Evolutionary conservation across 2,329 filamentous ascomycete genomes (phyloP), one percentile per base, ranked within the genome.

Genomic region (Didymella lethalis): DNA sequence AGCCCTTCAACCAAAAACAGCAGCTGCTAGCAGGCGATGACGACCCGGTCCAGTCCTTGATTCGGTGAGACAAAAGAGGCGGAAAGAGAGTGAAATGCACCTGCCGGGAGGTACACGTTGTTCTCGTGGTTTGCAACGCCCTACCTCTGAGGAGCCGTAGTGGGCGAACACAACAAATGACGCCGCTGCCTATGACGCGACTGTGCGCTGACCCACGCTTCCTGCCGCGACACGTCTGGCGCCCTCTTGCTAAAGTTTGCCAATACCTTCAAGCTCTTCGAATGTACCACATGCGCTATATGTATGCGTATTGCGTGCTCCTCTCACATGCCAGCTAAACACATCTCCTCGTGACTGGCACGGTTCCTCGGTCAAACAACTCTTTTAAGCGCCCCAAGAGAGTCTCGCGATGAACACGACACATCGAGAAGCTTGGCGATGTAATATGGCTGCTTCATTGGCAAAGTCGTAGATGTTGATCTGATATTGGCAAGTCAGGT

Each of bases 231-330:
- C n/a, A 16, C 41, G 12, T n/a, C 18, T 34, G 16, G 28, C 29
- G 29, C 49, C 40, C 45, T 46, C 52, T 48, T 55, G 20, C 36
- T 48, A 49, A 55, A 45, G 46, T 29, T 43, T 29, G 29, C 20
- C 25, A 44, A 29, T 55, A 12, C 36, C 23, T 49, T 48, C 52
- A 38, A n/a, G 8, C 20, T 23, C 23, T 36, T 25, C 10, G 52
- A 20, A 20, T 11, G 2, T 29, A 11, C 7, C n/a, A 14, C 8
- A n/a, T 7, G 16, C 38, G 23, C 18, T 20, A 12, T 20, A 34
- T 12, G 14, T 46, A 36, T 23, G 52, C 45, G 26, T 55, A 23
- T 45, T 25, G 31, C n/a, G 11, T 11, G 10, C 12, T 49, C 28
- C n/a, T 26, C 29, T 12, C 10, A 36, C 32, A 31, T 38, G 16